Conservation (phyloP, 306 rosid genomes). For the Lotus japonicus region DNA sequence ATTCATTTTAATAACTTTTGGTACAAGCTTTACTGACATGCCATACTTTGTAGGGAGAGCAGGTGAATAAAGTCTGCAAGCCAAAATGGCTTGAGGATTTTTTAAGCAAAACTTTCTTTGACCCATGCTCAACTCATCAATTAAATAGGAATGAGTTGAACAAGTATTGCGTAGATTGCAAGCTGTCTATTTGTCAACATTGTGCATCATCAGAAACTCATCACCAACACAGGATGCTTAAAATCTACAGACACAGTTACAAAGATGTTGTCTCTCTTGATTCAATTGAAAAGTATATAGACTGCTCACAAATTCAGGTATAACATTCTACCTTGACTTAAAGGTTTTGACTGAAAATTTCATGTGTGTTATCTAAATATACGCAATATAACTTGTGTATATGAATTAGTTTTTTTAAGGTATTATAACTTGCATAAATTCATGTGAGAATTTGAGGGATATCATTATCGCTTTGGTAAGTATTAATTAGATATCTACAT, state of each 20-base stretch:
- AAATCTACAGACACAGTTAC: slow-evolving; percentile 24
- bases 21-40: neutral
- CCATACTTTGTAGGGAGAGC: neutral
- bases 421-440: neutral
- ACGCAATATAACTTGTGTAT: neutral
- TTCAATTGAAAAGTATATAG: slow-evolving; percentile 26
- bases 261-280: slow-evolving; percentile 22
- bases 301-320: slow-evolving; percentile 50
- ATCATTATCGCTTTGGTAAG: neutral
- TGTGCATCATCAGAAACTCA: slow-evolving; percentile 25
- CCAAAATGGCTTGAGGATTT: slow-evolving; percentile 24
- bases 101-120: slow-evolving; percentile 16
- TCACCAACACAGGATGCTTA: slow-evolving; percentile 14
- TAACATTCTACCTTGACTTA: neutral
- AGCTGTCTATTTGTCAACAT: slow-evolving; percentile 25
- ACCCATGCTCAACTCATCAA: slow-evolving; percentile 9
- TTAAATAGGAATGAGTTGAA: slow-evolving; percentile 11
- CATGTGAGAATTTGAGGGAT: neutral
- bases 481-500: neutral
- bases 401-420: neutral
- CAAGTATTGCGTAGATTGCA: slow-evolving; percentile 28
- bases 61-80: neutral
- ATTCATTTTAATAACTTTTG: neutral
- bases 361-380: neutral
- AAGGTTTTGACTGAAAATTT: neutral